Percentiles rank a stretch among this genome's conserved stretches.
Conservation (phyloP, 441 rosid species). For the Erodium texanum region DNA sequence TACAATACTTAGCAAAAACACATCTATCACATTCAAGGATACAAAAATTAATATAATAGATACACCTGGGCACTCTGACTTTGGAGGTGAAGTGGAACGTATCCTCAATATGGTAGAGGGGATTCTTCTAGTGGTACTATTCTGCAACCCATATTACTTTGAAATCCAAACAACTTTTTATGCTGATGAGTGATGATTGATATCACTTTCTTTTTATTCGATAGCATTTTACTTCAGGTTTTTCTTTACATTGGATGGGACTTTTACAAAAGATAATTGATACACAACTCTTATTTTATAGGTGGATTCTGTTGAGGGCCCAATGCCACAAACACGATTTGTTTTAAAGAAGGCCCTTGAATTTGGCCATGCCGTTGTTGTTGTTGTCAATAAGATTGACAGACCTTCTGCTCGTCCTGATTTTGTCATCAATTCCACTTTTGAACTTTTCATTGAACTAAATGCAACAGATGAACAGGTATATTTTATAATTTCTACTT, state of each 20-base stretch:
- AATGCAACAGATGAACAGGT: slow-evolving; percentile 99
- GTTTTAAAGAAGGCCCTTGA: slow-evolving; percentile 95
- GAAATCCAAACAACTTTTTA: not conserved
- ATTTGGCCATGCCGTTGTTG: slow-evolving; percentile 91
- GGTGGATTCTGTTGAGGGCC: slow-evolving; percentile 99
- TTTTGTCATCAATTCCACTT: slow-evolving; percentile 83
- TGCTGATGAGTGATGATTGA: not conserved
- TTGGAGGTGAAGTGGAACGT: slow-evolving; percentile 99
- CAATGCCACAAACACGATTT: slow-evolving; percentile 98
- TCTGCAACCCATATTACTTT: slow-evolving; percentile 12
- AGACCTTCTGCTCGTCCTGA: slow-evolving; percentile 97
- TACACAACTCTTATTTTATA: slow-evolving; percentile 21
- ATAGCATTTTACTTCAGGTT: not conserved
- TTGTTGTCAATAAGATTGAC: slow-evolving; percentile 93
- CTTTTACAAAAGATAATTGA: no score
- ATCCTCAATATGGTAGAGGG: slow-evolving; percentile 99
- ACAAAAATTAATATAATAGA: slow-evolving; percentile 84
- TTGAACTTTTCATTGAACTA: slow-evolving; percentile 87
- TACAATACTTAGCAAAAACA: slow-evolving; percentile 91
- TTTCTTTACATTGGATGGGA: not conserved
- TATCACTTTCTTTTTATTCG: not conserved
- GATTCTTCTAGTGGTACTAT: slow-evolving; percentile 82
- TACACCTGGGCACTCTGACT: slow-evolving; percentile 98
- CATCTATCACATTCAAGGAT: slow-evolving; percentile 79
- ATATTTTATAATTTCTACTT: slow-evolving; percentile 17